Evolutionary conservation across 331 rosid genomes (phyloP).

Genomic region (Quercus tomentella): DNA sequence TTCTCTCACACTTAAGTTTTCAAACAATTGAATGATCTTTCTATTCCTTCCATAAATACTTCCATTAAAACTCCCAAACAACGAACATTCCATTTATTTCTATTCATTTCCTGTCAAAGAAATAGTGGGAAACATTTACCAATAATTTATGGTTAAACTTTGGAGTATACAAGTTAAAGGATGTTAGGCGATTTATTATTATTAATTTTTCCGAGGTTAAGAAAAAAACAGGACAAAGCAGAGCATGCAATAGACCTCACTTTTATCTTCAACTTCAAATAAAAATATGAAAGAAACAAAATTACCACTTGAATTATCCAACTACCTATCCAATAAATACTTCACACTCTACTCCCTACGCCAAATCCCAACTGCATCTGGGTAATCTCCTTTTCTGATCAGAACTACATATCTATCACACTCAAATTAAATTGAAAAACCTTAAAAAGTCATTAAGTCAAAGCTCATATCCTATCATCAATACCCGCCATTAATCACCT

Average conservation of each 20-base stretch:
- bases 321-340: slow-evolving; percentile 18
- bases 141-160: too few relatives aligned
- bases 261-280: slow-evolving; percentile 21
- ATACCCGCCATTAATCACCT: slow-evolving; percentile 44
- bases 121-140: too few relatives aligned
- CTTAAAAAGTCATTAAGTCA: neutral
- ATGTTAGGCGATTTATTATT: too few relatives aligned
- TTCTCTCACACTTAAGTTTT: accelerated
- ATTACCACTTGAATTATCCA: neutral
- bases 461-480: slow-evolving; percentile 11
- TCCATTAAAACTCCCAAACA: too few relatives aligned
- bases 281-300: slow-evolving; percentile 1
- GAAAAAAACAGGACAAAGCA: too few relatives aligned
- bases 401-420: slow-evolving; percentile 18
- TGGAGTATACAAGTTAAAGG: too few relatives aligned
- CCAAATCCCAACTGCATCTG: slow-evolving; percentile 27
- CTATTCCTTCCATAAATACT: too few relatives aligned
- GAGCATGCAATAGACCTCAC: neutral
- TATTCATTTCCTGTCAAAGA: too few relatives aligned
- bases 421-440: neutral
- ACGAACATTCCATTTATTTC: too few relatives aligned
- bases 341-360: slow-evolving; percentile 26
- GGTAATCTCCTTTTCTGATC: slow-evolving; percentile 20
- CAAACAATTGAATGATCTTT: too few relatives aligned
- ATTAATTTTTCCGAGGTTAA: too few relatives aligned